These are phyloP conservation scores for Closterium sp. DNA, from an alignment of 139 green algal species.

Conservation along the genomic window DNA sequence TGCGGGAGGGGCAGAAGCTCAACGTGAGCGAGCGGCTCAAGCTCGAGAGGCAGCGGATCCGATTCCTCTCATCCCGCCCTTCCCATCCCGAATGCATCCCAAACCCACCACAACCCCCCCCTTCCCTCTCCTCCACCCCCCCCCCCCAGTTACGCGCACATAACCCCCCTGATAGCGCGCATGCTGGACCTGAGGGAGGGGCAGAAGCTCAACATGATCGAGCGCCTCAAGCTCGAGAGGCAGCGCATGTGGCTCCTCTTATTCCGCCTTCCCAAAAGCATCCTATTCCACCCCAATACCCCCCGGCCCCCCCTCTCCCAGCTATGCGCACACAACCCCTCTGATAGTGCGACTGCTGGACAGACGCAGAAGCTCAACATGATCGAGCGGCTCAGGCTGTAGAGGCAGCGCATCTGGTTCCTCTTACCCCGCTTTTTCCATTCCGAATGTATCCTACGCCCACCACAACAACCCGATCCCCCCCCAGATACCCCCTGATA, in stretches of 20 bases:
- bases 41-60: not conserved
- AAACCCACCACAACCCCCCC: not conserved
- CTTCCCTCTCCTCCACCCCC: no score
- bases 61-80: no score
- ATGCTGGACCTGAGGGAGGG: constrained; percentile 38
- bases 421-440: no score
- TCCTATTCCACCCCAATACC: not conserved
- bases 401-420: not conserved
- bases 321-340: constrained; percentile 28
- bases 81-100: not conserved
- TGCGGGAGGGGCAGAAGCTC: constrained; percentile 30
- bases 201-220: not conserved
- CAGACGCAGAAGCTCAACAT: constrained; percentile 12
- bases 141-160: constrained; percentile 14
- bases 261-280: no score
- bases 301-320: not conserved
- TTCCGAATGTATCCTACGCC: not conserved
- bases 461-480: not conserved
- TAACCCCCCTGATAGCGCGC: constrained; percentile 11
- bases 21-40: not conserved
- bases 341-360: constrained; percentile 29
- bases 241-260: no score
- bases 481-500: no score
- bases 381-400: not conserved
- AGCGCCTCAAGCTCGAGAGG: not conserved